Evolutionary conservation across 1,284 basidiomycete species (phyloP).

Genomic region (Sanghuangporus weigelae): DNA sequence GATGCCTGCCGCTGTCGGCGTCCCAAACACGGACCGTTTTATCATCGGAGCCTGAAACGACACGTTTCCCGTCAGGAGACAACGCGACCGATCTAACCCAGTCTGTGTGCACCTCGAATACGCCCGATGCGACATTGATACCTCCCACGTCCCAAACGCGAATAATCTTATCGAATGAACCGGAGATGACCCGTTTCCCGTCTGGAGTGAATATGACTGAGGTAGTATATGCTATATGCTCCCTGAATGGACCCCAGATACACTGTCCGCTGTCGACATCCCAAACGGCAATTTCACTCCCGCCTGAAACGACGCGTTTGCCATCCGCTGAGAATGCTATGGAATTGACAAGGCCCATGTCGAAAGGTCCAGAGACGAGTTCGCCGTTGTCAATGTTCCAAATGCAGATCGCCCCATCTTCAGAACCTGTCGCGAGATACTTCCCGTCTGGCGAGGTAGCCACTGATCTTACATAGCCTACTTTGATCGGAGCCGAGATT

Average conservation of each 20-base stretch:
- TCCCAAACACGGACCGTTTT: background rate
- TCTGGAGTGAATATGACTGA: background rate
- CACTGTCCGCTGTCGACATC: constrained; percentile 2
- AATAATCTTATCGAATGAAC: background rate
- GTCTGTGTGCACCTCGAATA: background rate
- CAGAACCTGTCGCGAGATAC: background rate
- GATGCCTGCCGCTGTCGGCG: background rate
- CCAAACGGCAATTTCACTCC: constrained; percentile 6
- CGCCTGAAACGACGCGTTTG: constrained; percentile 1
- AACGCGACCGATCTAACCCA: background rate
- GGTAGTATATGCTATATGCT: background rate
- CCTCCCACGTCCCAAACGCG: background rate
- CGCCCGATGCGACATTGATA: background rate
- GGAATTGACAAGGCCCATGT: background rate
- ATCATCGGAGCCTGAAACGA: background rate
- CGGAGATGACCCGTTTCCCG: background rate
- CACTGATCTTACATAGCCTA: constrained; percentile 90
- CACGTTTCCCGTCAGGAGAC: background rate
- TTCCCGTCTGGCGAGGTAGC: background rate
- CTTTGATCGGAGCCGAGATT: constrained; percentile 27
- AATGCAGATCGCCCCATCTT: background rate
- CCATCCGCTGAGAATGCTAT: constrained; percentile 6
- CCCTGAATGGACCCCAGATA: background rate
- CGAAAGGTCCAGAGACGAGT: background rate
- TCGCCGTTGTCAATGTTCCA: background rate